Percentiles rank a stretch among this genome's conserved stretches.
phyloP scores from a whole-genome alignment of 805 yeast species.

The Candida orba region DNA sequence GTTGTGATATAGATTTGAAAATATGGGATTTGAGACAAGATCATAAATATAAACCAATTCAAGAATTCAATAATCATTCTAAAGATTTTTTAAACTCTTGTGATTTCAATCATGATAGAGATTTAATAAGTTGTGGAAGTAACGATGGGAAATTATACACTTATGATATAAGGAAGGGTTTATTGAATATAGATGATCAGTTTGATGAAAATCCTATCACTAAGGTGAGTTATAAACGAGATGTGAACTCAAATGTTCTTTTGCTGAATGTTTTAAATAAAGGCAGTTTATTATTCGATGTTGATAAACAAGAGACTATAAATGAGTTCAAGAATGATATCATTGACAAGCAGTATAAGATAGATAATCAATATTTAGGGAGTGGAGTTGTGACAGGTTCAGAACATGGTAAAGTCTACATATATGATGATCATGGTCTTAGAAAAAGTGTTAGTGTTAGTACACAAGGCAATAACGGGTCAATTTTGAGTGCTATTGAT shows the following conservation, averaged over 20 bases:
- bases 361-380: slow-evolving; percentile 3
- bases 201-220: slow-evolving; percentile 8
- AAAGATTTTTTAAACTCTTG: slow-evolving; percentile 23
- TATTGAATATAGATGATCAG: slow-evolving; percentile 7
- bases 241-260: background rate
- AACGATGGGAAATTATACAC: slow-evolving; percentile 18
- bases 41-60: slow-evolving; percentile 26
- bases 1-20: slow-evolving; percentile 18
- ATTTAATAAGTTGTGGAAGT: slow-evolving; percentile 12
- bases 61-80: slow-evolving; percentile 24
- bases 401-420: slow-evolving; percentile 8
- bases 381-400: slow-evolving; percentile 7
- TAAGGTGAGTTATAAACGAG: slow-evolving; percentile 1
- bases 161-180: slow-evolving; percentile 18
- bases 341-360: slow-evolving; percentile 7
- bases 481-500: too few species aligned
- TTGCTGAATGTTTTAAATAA: slow-evolving; percentile 5
- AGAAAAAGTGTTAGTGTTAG: background rate
- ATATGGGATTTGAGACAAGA: slow-evolving; percentile 12
- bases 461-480: too few species aligned
- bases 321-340: background rate
- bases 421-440: background rate
- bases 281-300: slow-evolving; percentile 4
- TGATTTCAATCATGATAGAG: slow-evolving; percentile 1
- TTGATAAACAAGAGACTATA: background rate